Evolutionary conservation across 306 rosid genomes (phyloP).

Genomic region (Bauhinia variegata): DNA sequence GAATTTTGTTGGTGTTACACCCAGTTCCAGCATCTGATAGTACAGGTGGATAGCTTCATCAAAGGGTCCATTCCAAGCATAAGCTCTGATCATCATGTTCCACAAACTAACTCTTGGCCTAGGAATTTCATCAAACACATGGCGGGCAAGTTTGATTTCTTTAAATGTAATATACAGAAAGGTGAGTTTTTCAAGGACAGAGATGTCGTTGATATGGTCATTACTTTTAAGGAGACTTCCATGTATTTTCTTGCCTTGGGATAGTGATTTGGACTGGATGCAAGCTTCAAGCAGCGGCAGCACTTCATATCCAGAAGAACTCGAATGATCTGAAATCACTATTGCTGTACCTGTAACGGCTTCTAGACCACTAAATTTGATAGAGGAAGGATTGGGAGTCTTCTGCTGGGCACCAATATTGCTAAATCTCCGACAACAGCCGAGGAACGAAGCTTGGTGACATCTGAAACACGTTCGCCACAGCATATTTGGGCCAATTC

Average conservation of each 20-base stretch:
- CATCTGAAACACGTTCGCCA: conserved; percentile 13
- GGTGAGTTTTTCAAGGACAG: conserved; percentile 35
- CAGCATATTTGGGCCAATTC: not conserved
- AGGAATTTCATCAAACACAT: conserved; percentile 53
- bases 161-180: conserved; percentile 37
- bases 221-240: conserved; percentile 20
- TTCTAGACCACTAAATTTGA: not conserved
- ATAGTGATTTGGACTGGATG: conserved; percentile 31
- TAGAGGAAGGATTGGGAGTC: not conserved
- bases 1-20: conserved; percentile 47
- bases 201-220: conserved; percentile 3
- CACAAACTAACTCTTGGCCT: conserved; percentile 42
- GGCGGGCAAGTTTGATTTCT: conserved; percentile 43
- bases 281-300: conserved; percentile 30
- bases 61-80: conserved; percentile 53
- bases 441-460: conserved; percentile 4
- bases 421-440: not conserved
- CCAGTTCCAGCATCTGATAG: conserved; percentile 37
- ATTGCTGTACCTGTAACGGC: not conserved
- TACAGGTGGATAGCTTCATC: conserved; percentile 43
- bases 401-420: not conserved
- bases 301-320: not conserved
- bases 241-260: conserved; percentile 25
- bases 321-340: not conserved
- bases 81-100: conserved; percentile 55